These are phyloP conservation scores for Penicillium sp. DNA, from an alignment of 2,329 filamentous ascomycete species.

Conservation along the genomic window DNA sequence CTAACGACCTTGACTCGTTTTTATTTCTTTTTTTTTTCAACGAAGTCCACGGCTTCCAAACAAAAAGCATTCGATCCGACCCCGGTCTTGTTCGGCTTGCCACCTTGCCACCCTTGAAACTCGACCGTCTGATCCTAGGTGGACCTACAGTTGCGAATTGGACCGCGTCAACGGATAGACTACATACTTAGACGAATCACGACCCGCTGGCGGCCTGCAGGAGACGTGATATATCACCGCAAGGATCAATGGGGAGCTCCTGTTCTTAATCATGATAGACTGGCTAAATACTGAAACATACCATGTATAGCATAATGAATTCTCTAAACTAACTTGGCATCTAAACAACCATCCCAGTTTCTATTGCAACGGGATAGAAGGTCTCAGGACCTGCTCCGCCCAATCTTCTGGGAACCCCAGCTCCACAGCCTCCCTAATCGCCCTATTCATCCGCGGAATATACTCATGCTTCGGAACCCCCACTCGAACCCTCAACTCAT, in stretches of 20 bases:
- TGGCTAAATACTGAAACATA: slow-evolving; percentile 9
- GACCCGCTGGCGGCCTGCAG: slow-evolving; percentile 24
- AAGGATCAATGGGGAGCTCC: slow-evolving; percentile 4
- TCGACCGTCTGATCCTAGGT: slow-evolving; percentile 6
- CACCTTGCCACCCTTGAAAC: slow-evolving; percentile 9
- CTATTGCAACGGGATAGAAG: slow-evolving; percentile 35
- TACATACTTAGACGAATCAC: slow-evolving; percentile 35
- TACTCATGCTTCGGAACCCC: slow-evolving; percentile 45
- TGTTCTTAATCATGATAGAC: slow-evolving; percentile 14
- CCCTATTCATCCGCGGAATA: slow-evolving; percentile 49
- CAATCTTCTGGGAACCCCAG: slow-evolving; percentile 42
- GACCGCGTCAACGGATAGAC: slow-evolving; percentile 16
- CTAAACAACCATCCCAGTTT: slow-evolving; percentile 11
- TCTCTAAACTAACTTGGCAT: background rate
- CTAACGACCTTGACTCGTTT: slow-evolving; percentile 17
- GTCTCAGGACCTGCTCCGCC: slow-evolving; percentile 46
- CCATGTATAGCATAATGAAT: slow-evolving; percentile 11
- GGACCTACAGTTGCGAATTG: slow-evolving; percentile 10
- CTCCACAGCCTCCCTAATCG: slow-evolving; percentile 42
- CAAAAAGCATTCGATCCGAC: slow-evolving; percentile 11
- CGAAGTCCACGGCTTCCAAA: slow-evolving; percentile 9
- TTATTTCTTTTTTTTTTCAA: slow-evolving; percentile 10
- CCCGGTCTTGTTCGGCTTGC: slow-evolving; percentile 5
- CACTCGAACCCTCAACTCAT: slow-evolving; percentile 42
- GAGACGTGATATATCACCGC: slow-evolving; percentile 9